Percentiles rank a stretch among this genome's conserved stretches.
Conservation (phyloP, 768 basidiomycete genomes). For the Mycena albidolilacea region DNA sequence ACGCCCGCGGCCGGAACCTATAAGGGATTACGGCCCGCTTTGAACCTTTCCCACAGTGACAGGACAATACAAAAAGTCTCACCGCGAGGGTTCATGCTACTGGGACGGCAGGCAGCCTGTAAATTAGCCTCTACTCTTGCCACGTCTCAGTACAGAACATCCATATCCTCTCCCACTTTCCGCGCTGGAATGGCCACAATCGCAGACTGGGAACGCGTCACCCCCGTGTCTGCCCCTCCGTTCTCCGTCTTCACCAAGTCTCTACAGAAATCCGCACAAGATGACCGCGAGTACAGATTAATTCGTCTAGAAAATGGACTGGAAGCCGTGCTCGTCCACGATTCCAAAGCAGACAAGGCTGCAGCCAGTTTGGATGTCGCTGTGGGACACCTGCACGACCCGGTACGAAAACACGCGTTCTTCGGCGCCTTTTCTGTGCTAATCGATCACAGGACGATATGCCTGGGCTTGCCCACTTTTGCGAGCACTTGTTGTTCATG, state of each 20-base stretch:
- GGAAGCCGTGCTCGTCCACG: conserved; percentile 88
- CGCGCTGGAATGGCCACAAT: conserved; percentile 42
- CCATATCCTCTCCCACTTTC: neutral
- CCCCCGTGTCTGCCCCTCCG: conserved; percentile 52
- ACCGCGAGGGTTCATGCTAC: conserved; percentile 26
- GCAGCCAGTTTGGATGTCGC: conserved; percentile 95
- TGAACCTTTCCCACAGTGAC: neutral
- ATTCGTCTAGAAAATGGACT: conserved; percentile 92
- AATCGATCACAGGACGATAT: conserved; percentile 75
- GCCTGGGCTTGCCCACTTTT: conserved; percentile 95
- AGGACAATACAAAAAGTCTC: neutral
- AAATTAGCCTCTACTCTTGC: conserved; percentile 27
- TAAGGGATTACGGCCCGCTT: too few species aligned
- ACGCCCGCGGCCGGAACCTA: too few species aligned
- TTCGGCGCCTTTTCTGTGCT: neutral
- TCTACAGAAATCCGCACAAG: conserved; percentile 81
- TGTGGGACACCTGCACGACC: conserved; percentile 95
- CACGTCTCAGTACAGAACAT: conserved; percentile 14
- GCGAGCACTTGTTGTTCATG: conserved; percentile 97
- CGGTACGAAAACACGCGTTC: conserved; percentile 66
- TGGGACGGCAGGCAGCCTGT: neutral
- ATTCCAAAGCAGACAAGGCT: conserved; percentile 91
- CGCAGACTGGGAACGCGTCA: conserved; percentile 54
- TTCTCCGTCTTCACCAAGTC: conserved; percentile 71
- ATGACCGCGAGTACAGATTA: conserved; percentile 85